Evolutionary conservation across 495 filamentous ascomycete species (phyloP), one percentile per base, ranked within the genome.

Genomic region (Tuber melanosporum): DNA sequence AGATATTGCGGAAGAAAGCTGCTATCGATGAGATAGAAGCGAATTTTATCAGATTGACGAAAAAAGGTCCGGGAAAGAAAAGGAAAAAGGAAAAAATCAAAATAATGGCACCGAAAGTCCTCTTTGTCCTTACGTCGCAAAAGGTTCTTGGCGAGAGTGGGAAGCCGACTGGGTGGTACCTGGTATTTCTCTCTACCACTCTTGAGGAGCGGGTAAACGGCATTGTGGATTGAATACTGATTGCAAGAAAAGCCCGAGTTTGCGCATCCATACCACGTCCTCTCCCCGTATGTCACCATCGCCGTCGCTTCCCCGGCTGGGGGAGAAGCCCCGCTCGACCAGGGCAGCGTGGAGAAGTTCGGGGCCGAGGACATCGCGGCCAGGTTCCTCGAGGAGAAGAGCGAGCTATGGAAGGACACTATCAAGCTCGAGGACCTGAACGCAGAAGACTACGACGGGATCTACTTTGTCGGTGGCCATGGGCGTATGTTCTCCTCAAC

Each of bases 381-480:
- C 6, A 82, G 84, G 15, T 93, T 93, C 86, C 80, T 88, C 6
- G 81, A 87, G 12, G 84, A 86, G 32, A 83, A 91, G 62, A 80
- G 87, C 69, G 74, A 84, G 3, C 84, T 92, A 6, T 94, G 91
- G 90, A 88, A 89, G 81, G 86, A 90, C 45, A 93, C 91, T 0
- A 76, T 86, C 3, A 87, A 87, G 75, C 82, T 93, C 1, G 77
- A 84, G 0, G 81, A 86, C 4, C 85, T 91, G 71, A 85, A 86
- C 44, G 87, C 87, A 0, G 83, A 76, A 66, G 90, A 92, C 70
- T 93, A 89, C 81, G 91, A 89, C 73, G 91, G 89, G 41, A 84
- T 94, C 70, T 92, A 91, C 83, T 92, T 88, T 83, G 91, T 92
- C 19, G 92, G 92, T 79, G 92, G 92, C 41, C 90, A 93, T 84